A percentile compares a stretch with the other conserved stretches of the same genome.
Conservation (phyloP, 2,329 filamentous ascomycete genomes). For the Thielaviopsis populi region DNA sequence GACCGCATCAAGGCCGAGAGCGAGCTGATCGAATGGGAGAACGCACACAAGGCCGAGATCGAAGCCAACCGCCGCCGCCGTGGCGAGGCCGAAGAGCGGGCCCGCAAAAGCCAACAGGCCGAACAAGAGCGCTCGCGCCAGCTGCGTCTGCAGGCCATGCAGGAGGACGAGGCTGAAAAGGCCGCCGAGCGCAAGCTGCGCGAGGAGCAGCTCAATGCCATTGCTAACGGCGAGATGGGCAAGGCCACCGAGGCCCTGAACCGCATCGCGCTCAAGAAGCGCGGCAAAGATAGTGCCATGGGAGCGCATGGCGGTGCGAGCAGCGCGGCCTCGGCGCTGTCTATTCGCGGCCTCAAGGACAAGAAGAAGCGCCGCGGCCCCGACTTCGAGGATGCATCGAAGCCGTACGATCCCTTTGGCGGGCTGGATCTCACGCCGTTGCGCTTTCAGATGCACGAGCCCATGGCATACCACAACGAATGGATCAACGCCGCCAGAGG, state of each 20-base stretch:
- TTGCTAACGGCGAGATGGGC: constrained; percentile 46
- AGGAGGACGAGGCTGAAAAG: constrained; percentile 58
- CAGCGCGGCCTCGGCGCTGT: constrained; percentile 28
- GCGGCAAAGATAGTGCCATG: constrained; percentile 34
- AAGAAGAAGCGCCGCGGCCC: constrained; percentile 23
- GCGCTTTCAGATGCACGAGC: constrained; percentile 46
- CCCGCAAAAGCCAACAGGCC: constrained; percentile 46
- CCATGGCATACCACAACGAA: constrained; percentile 54
- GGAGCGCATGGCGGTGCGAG: not conserved
- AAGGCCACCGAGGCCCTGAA: constrained; percentile 44
- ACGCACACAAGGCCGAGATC: constrained; percentile 54
- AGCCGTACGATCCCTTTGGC: constrained; percentile 78
- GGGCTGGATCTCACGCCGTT: constrained; percentile 53
- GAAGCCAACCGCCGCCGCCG: constrained; percentile 44
- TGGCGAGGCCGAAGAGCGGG: constrained; percentile 39
- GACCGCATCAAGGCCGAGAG: constrained; percentile 36
- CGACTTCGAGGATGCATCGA: constrained; percentile 37
- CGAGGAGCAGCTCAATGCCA: constrained; percentile 53
- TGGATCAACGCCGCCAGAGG: constrained; percentile 54
- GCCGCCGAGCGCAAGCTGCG: constrained; percentile 46
- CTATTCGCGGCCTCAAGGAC: constrained; percentile 60
- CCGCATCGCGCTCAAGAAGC: constrained; percentile 58
- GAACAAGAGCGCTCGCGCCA: constrained; percentile 47
- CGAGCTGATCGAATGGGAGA: constrained; percentile 46
- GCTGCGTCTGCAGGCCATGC: constrained; percentile 41